A percentile compares a stretch with the other conserved stretches of the same genome.
phyloP scores from a whole-genome alignment of 2,329 filamentous ascomycete species.

The Beauveria caledonica region DNA sequence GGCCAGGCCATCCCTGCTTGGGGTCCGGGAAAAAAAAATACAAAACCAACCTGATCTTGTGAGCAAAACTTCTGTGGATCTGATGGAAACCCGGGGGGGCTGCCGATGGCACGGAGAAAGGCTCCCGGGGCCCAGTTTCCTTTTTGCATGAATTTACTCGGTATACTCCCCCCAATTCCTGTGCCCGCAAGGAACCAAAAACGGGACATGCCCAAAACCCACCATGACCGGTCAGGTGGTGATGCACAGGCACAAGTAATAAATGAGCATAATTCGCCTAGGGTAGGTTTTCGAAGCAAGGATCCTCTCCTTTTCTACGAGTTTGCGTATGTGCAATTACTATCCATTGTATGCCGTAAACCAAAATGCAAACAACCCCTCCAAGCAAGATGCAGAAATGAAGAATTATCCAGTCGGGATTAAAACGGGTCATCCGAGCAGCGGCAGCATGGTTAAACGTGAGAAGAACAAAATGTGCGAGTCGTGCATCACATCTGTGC shows the following conservation, averaged over 20 bases:
- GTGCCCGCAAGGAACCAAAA: neutral
- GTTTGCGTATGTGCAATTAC: neutral
- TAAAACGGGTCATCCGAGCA: neutral
- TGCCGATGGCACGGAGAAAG: slow-evolving; percentile 4
- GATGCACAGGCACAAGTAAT: neutral
- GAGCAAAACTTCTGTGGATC: slow-evolving; percentile 9
- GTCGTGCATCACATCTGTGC: neutral
- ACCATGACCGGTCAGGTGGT: neutral
- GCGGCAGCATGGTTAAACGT: neutral
- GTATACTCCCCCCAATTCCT: neutral
- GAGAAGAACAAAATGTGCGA: neutral
- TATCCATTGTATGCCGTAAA: neutral
- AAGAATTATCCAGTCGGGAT: neutral
- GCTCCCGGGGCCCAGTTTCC: neutral
- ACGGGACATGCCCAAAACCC: neutral
- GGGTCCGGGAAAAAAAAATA: neutral
- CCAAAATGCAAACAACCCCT: neutral
- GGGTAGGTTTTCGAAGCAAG: neutral
- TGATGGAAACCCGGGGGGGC: neutral
- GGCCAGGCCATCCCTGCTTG: neutral
- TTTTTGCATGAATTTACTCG: slow-evolving; percentile 1
- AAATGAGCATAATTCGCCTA: neutral
- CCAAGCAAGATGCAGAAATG: neutral
- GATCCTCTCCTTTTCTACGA: neutral
- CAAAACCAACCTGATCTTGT: slow-evolving; percentile 4